phyloP scores from a whole-genome alignment of 495 filamentous ascomycete species.

The Neurospora sp. region DNA sequence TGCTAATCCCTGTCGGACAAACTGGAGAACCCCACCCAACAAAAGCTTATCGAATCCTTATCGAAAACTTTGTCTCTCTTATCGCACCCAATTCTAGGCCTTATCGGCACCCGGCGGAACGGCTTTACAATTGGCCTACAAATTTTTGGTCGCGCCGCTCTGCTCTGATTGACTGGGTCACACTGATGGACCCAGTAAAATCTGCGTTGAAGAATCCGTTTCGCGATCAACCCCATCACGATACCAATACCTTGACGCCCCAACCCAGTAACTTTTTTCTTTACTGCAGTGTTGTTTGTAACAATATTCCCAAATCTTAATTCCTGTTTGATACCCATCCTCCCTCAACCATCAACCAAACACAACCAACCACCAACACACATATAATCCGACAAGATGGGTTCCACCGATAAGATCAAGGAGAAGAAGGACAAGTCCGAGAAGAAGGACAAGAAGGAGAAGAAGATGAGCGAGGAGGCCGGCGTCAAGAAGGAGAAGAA shows the following conservation, averaged over 20 bases:
- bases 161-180: conserved; percentile 2
- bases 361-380: neutral
- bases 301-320: neutral
- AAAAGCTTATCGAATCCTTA: neutral
- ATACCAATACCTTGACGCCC: neutral
- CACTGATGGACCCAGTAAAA: conserved; percentile 8
- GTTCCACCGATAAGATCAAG: conserved; percentile 13
- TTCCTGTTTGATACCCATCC: neutral
- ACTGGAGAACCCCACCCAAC: neutral
- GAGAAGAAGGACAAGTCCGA: conserved; percentile 6
- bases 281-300: neutral
- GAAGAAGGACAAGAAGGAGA: conserved; percentile 11
- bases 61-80: neutral
- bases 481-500: conserved; percentile 61
- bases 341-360: neutral
- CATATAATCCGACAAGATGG: conserved; percentile 11
- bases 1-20: neutral
- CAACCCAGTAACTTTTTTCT: neutral
- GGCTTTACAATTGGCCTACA: conserved; percentile 22
- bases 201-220: conserved; percentile 6
- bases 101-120: conserved; percentile 6
- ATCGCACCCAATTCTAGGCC: neutral
- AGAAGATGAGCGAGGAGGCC: conserved; percentile 16
- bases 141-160: conserved; percentile 13
- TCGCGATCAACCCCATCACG: neutral